phyloP scores from a whole-genome alignment of 2,329 filamentous ascomycete genomes.

The Talaromyces sp. region DNA sequence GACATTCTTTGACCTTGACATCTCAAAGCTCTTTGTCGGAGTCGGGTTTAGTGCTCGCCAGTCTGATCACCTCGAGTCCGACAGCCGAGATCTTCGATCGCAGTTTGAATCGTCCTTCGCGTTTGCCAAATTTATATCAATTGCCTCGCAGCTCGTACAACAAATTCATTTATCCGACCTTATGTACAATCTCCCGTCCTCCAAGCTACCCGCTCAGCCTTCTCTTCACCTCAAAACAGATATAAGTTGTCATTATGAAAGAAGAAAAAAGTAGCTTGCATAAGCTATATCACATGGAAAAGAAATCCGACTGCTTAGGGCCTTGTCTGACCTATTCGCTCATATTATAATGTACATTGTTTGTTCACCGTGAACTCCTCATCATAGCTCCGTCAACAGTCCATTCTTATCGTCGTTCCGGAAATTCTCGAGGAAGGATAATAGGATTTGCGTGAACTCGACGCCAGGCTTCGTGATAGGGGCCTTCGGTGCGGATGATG shows the following conservation, averaged over 20 bases:
- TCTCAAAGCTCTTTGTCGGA: background rate
- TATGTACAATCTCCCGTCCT: background rate
- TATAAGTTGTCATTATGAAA: background rate
- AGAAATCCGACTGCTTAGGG: background rate
- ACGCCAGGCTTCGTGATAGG: slow-evolving; percentile 72
- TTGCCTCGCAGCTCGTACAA: background rate
- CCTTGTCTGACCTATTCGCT: background rate
- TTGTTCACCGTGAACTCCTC: background rate
- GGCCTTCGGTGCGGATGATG: slow-evolving; percentile 88
- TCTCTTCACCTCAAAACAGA: background rate
- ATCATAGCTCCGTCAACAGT: background rate
- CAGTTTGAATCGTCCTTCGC: background rate
- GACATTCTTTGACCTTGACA: background rate
- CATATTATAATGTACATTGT: slow-evolving; percentile 3
- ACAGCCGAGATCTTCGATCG: background rate
- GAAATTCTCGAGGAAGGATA: slow-evolving; percentile 54
- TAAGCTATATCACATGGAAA: background rate
- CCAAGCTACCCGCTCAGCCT: background rate
- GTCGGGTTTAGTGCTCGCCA: background rate
- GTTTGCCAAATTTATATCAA: background rate
- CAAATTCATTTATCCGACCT: background rate
- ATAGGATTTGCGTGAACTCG: slow-evolving; percentile 71
- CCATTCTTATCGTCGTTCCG: slow-evolving; percentile 30
- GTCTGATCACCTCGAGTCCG: background rate
- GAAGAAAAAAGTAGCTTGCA: background rate